Evolutionary conservation across 116 monocot species (phyloP).

Genomic region (Dioscorea cayenensis): DNA sequence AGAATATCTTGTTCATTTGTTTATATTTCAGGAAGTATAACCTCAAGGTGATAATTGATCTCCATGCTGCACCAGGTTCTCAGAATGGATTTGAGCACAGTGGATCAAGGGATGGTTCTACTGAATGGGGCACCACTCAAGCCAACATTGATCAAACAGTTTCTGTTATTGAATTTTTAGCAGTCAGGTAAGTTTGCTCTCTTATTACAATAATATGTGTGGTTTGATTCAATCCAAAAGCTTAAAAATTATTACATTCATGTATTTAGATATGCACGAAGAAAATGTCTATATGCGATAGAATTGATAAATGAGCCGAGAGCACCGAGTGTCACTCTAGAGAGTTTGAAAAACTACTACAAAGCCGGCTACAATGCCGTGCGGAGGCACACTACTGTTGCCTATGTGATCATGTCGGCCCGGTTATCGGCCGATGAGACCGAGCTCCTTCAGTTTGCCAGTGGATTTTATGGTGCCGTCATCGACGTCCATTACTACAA

Average conservation of each 20-base stretch:
- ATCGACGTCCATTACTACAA: slow-evolving; percentile 87
- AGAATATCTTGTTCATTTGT: not conserved
- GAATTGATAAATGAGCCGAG: slow-evolving; percentile 76
- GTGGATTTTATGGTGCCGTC: slow-evolving; percentile 43
- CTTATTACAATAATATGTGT: no score
- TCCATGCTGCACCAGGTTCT: slow-evolving; percentile 56
- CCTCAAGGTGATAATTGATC: slow-evolving; percentile 60
- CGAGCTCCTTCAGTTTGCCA: slow-evolving; percentile 55
- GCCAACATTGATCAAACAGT: slow-evolving; percentile 41
- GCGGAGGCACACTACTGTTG: slow-evolving; percentile 36
- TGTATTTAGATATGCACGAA: slow-evolving; percentile 11
- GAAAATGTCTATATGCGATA: slow-evolving; percentile 39
- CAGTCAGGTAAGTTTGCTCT: slow-evolving; percentile 30
- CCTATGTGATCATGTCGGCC: slow-evolving; percentile 69
- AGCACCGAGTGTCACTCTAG: slow-evolving; percentile 33
- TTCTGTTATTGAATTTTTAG: slow-evolving; percentile 50
- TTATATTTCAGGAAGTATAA: slow-evolving; percentile 45
- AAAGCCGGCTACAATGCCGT: slow-evolving; percentile 44
- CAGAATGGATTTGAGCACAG: slow-evolving; percentile 69
- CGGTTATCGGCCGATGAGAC: slow-evolving; percentile 23
- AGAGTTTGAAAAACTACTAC: slow-evolving; percentile 53
- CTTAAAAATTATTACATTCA: no score
- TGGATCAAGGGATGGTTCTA: slow-evolving; percentile 56
- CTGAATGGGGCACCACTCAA: slow-evolving; percentile 49
- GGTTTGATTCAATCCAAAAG: no score